These are phyloP conservation scores for Albugo candida DNA, from an alignment of 352 stramenopile genomes.

Conservation along the genomic window DNA sequence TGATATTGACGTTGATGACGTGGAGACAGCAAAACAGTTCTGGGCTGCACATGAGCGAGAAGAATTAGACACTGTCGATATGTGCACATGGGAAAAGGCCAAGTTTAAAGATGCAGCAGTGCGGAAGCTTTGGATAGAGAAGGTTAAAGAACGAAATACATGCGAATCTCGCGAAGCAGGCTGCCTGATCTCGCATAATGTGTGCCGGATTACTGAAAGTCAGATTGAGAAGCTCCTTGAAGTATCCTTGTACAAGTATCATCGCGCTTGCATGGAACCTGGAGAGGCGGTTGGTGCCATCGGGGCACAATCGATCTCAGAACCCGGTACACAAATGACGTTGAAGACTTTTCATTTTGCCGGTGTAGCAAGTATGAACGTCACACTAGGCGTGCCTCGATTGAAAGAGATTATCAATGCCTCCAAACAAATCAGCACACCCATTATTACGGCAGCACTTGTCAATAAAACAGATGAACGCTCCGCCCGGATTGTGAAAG, in stretches of 20 bases:
- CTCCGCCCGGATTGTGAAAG: constrained; percentile 95
- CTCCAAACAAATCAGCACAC: constrained; percentile 96
- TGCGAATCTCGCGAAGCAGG: constrained; percentile 50
- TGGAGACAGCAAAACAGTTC: constrained; percentile 25
- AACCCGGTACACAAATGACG: constrained; percentile 92
- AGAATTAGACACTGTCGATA: constrained; percentile 34
- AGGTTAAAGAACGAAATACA: constrained; percentile 24
- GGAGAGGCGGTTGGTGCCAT: constrained; percentile 95
- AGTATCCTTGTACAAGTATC: constrained; percentile 67
- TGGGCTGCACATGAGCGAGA: constrained; percentile 10
- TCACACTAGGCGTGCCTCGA: constrained; percentile 98
- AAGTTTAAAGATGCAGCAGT: constrained; percentile 32
- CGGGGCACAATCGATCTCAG: constrained; percentile 92
- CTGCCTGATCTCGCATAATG: constrained; percentile 78
- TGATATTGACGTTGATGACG: constrained; percentile 25
- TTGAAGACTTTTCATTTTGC: constrained; percentile 99
- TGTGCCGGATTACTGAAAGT: constrained; percentile 73
- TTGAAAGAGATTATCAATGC: constrained; percentile 96
- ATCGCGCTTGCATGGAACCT: constrained; percentile 79
- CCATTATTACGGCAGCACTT: constrained; percentile 97
- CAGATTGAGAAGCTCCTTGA: constrained; percentile 68
- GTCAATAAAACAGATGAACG: constrained; percentile 93
- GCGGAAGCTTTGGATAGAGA: constrained; percentile 31
- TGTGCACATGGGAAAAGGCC: constrained; percentile 27
- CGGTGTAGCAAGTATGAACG: constrained; percentile 99